Conservation (phyloP, 345 rosid species). For the Odontarrhena argentea region DNA sequence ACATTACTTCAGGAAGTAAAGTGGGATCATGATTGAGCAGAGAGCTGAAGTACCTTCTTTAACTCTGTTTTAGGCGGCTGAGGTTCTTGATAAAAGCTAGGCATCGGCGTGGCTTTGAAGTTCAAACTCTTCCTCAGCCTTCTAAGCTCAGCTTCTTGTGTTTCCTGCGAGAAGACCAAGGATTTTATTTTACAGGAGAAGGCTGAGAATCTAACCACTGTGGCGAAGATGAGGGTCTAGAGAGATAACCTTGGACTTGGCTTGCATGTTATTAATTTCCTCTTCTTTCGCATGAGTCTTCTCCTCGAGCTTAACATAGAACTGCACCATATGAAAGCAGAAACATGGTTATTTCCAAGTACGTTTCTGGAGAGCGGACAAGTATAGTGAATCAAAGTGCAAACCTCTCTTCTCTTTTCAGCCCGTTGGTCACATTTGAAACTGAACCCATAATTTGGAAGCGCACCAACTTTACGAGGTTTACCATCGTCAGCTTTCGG, state of each 20-base stretch:
- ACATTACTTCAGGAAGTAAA: not conserved
- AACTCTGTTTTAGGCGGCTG: constrained; percentile 78
- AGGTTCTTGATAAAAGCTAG: constrained; percentile 97
- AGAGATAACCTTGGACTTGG: constrained; percentile 80
- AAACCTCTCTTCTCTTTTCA: constrained; percentile 96
- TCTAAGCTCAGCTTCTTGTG: constrained; percentile 95
- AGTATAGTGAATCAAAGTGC: constrained; percentile 31
- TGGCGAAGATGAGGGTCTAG: constrained; percentile 16
- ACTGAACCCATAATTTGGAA: constrained; percentile 97
- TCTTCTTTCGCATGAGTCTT: constrained; percentile 93
- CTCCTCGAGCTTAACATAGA: constrained; percentile 93
- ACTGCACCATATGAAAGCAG: constrained; percentile 52
- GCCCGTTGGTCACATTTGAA: constrained; percentile 97
- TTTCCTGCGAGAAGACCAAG: constrained; percentile 58
- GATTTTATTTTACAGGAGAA: constrained; percentile 7
- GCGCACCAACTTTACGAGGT: constrained; percentile 64
- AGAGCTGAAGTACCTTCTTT: constrained; percentile 65
- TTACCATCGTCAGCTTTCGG: constrained; percentile 67
- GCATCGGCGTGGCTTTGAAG: constrained; percentile 99
- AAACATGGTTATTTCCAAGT: constrained; percentile 3
- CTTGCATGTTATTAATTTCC: constrained; percentile 79
- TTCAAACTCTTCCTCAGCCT: constrained; percentile 85
- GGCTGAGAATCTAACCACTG: not conserved
- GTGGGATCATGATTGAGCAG: constrained; percentile 22
- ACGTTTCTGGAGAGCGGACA: constrained; percentile 3